Base-by-base conservation (phyloP, 2,329 filamentous ascomycete genomes). In the Malbranchea zuffiana region DNA sequence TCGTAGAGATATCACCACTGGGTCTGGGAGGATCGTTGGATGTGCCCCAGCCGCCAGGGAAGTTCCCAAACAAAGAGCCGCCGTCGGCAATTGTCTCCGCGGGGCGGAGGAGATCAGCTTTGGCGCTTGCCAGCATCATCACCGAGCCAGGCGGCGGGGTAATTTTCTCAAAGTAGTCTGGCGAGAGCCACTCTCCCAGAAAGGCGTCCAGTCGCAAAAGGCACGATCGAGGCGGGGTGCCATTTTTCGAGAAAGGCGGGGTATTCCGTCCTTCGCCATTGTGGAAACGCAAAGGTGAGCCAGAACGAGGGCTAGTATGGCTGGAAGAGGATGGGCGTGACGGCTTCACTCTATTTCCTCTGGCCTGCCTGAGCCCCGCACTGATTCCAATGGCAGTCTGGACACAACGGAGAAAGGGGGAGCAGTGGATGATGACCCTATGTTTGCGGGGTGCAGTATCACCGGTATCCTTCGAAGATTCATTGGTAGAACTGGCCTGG, bases 181-280 rank as follows among this genome's bases (percentile, higher is more conserved):
- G 84, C 2, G 82, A 83, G 19, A 96, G 69, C 90, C 90, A 98
- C 67, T 98, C 90, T 32, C 90, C 88, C 0, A 98, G 69, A 53
- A 92, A 95, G 0, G 87, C 81, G 60, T 98, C 90, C 4, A 98
- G 71, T 1, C 90, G 80, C 32, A 98, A 62, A 6, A 57, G 44
- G 26, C 48, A 47, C n/a, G n/a, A n/a, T n/a, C n/a, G n/a, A n/a
- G n/a, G n/a, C n/a, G n/a, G n/a, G n/a, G 21, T 24, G 18, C 16
- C 25, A n/a, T 13, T 26, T 21, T 12, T 25, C 5, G 27, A 3
- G 19, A 6, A 19, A 5, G 5, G 2, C 4, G 4, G 2, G 18
- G 13, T 12, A 6, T 26, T 8, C 7, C 32, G 12, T 6, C n/a
- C 11, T 1, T 29, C 11, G 13, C n/a, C 10, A 8, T 37, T 21